Conservation (phyloP, 192 early-diverging fungal species). For the Entomortierella lignicola region DNA sequence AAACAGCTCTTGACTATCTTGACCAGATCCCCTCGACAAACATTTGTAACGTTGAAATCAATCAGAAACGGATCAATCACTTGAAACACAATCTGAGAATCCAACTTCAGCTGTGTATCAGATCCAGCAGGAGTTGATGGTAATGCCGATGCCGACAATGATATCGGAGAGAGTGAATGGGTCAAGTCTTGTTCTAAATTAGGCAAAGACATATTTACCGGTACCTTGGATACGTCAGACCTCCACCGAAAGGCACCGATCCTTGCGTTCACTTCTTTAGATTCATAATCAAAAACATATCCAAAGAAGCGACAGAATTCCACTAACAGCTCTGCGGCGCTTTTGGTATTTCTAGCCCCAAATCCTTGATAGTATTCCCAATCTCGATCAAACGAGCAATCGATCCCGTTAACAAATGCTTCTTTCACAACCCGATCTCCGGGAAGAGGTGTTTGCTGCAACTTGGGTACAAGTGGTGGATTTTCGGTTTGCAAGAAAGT, state of each 20-base stretch:
- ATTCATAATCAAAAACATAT: conserved; percentile 50
- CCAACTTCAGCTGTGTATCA: neutral
- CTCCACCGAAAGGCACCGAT: conserved; percentile 44
- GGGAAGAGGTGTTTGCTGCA: conserved; percentile 15
- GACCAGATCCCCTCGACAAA: conserved; percentile 22
- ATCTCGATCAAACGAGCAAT: conserved; percentile 45
- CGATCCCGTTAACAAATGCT: conserved; percentile 41
- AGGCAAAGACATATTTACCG: neutral
- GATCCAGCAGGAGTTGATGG: neutral
- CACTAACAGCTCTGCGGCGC: conserved; percentile 30
- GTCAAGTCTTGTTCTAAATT: neutral
- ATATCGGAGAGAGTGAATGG: neutral
- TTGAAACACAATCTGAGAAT: conserved; percentile 9
- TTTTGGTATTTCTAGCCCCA: conserved; percentile 27
- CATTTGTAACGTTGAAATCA: conserved; percentile 14
- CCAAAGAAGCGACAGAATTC: conserved; percentile 54
- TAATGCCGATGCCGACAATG: neutral
- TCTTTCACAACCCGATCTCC: conserved; percentile 23
- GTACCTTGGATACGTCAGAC: conserved; percentile 5
- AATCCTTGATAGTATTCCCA: conserved; percentile 29
- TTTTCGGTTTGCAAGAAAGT: conserved; percentile 51
- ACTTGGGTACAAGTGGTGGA: conserved; percentile 41
- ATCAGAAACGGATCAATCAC: conserved; percentile 46
- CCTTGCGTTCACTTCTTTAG: conserved; percentile 48
- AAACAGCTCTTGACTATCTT: conserved; percentile 33